phyloP scores from a whole-genome alignment of 805 yeast species.

The Blastobotrys attinorum region DNA sequence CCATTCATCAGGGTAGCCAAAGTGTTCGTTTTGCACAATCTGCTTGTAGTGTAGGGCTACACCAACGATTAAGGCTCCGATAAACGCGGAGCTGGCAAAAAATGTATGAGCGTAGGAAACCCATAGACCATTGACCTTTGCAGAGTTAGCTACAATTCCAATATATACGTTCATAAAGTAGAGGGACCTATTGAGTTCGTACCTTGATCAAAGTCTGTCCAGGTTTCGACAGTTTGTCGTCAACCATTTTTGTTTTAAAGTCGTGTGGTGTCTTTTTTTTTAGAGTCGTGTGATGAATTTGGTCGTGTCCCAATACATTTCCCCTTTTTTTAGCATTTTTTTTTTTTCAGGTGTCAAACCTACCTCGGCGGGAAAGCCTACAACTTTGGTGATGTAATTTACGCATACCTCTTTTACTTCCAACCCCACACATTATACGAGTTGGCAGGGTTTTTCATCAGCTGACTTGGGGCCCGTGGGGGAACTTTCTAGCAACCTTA shows the following conservation, averaged over 20 bases:
- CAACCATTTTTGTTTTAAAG: constrained; percentile 4
- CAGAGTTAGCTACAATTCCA: background rate
- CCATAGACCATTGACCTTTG: constrained; percentile 50
- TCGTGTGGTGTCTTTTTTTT: background rate
- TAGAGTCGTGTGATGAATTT: too few species aligned
- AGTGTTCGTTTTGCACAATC: constrained; percentile 79
- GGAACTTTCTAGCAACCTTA: too few species aligned
- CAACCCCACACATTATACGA: too few species aligned
- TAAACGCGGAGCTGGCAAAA: constrained; percentile 65
- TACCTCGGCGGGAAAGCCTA: too few species aligned
- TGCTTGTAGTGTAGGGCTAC: constrained; percentile 73
- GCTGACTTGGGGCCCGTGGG: too few species aligned
- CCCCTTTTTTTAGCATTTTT: too few species aligned
- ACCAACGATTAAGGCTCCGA: constrained; percentile 69
- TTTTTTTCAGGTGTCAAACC: too few species aligned
- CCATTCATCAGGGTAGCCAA: constrained; percentile 97
- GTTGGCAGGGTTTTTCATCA: too few species aligned
- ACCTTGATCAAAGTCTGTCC: constrained; percentile 14
- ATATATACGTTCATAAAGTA: background rate
- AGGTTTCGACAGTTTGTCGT: constrained; percentile 7
- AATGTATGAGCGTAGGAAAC: constrained; percentile 67
- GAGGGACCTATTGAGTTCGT: background rate
- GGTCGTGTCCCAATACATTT: too few species aligned
- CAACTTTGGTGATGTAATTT: too few species aligned
- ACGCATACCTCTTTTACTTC: too few species aligned